Conservation (phyloP, 2,329 filamentous ascomycete species). For the Colletotrichum liaoningense region DNA sequence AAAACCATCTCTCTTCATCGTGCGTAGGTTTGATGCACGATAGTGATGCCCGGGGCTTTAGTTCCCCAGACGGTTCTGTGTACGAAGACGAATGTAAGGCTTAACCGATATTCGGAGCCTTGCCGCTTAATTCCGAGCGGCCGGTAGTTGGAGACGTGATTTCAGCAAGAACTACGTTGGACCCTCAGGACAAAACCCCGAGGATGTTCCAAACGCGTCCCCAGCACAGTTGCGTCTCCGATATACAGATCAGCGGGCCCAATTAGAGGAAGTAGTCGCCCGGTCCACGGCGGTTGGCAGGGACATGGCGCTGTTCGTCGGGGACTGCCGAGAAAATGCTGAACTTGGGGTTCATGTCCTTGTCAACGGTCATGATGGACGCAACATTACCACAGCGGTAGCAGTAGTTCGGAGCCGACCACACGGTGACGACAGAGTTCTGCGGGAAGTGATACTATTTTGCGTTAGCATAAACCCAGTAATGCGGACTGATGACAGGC, state of each 20-base stretch:
- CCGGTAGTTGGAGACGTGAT: background rate
- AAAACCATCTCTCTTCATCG: conserved; percentile 14
- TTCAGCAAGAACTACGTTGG: background rate
- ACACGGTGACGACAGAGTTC: conserved; percentile 96
- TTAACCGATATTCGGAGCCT: background rate
- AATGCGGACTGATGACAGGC: background rate
- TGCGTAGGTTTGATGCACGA: background rate
- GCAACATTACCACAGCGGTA: conserved; percentile 97
- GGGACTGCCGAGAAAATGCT: conserved; percentile 93
- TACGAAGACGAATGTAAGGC: conserved; percentile 5
- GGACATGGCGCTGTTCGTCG: conserved; percentile 84
- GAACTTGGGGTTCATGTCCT: conserved; percentile 89
- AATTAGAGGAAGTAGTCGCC: conserved; percentile 76
- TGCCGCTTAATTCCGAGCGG: background rate
- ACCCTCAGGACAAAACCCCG: background rate
- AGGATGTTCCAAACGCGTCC: background rate
- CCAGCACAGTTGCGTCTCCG: background rate
- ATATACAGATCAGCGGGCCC: conserved; percentile 9
- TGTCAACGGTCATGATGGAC: conserved; percentile 92
- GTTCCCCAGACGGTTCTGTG: background rate
- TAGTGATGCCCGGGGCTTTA: background rate
- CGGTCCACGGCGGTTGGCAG: conserved; percentile 74
- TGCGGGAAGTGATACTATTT: conserved; percentile 89
- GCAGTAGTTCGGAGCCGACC: conserved; percentile 97
- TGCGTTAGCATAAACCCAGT: conserved; percentile 38